These are phyloP conservation scores for Chaetomium tenue DNA, from an alignment of 495 filamentous ascomycete genomes.

Conservation along the genomic window DNA sequence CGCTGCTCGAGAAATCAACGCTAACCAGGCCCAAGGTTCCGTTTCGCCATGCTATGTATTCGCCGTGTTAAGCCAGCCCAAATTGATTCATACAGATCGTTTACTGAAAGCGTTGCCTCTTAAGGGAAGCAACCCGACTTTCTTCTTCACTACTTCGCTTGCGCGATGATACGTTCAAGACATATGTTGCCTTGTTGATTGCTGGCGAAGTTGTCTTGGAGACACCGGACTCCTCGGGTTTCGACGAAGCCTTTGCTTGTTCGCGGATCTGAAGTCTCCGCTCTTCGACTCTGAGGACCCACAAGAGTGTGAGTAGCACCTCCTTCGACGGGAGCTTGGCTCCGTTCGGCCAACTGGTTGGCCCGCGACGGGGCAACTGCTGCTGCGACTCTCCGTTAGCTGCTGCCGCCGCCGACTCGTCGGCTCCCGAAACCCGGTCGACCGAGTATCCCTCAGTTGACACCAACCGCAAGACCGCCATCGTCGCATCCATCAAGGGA, in stretches of 20 bases:
- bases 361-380: slow-evolving; percentile 37
- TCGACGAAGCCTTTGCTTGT: slow-evolving; percentile 26
- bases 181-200: slow-evolving; percentile 16
- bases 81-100: slow-evolving; percentile 23
- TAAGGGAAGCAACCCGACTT: background rate
- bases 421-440: slow-evolving; percentile 41
- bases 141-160: slow-evolving; percentile 17
- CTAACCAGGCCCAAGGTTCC: slow-evolving; percentile 1
- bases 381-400: slow-evolving; percentile 36
- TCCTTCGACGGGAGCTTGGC: slow-evolving; percentile 51
- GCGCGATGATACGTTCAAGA: slow-evolving; percentile 27
- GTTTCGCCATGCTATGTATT: slow-evolving; percentile 1
- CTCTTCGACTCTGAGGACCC: slow-evolving; percentile 52
- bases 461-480: slow-evolving; percentile 74
- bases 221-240: slow-evolving; percentile 30
- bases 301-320: slow-evolving; percentile 52
- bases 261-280: slow-evolving; percentile 35
- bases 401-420: slow-evolving; percentile 38
- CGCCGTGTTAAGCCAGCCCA: slow-evolving; percentile 18
- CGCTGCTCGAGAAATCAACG: slow-evolving; percentile 4
- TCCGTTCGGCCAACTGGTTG: slow-evolving; percentile 42
- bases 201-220: slow-evolving; percentile 26
- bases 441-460: slow-evolving; percentile 48
- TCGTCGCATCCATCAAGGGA: slow-evolving; percentile 87
- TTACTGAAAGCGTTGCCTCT: slow-evolving; percentile 19